Evolutionary conservation across 257 asterid species (phyloP), one percentile per base, ranked within the genome.

Genomic region (Forsythia suspensa): DNA sequence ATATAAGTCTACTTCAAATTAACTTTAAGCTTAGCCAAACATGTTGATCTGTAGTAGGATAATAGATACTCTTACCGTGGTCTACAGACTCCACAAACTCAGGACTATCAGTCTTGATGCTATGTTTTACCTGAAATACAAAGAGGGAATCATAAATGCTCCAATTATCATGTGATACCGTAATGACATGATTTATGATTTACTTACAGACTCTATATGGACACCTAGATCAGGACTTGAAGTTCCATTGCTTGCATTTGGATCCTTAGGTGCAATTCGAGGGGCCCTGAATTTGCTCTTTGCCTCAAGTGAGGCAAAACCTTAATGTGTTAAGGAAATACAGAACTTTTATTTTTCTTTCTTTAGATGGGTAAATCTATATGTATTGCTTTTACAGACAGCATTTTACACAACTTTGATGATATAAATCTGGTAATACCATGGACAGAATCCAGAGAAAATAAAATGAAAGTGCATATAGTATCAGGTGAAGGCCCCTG

Each of bases 281-380:
- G 98, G 99, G 69, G 91, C 90, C 84, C 82, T 88, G 85, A 92
- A 95, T 69, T 88, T 80, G 82, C 92, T 85, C 81, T 90, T 95
- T 68, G 99, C 99, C 94, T 93, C 99, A 46, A 88, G 83, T 81
- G 99, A 88, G 79, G 98, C 95, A 87, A 83, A 83, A 82, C 99
- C 99, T 95, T 89, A 78, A 66, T 70, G 66, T 6, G 87, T 89
- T 84, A 90, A 95, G 94, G 90, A 29, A 72, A 71, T 67, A 71
- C 4, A 67, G 1, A 71, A 21, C 39, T 48, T 57, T 38, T 8
- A 1, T 75, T 75, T 11, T 67, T 73, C 41, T 0, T 15, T 6
- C 16, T 6, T 16, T 55, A n/a, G 18, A 2, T 55, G 9, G 65
- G 10, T 55, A n/a, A 7, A 16, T 20, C 34, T 16, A 5, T n/a